Evolutionary conservation across 2,329 filamentous ascomycete species (phyloP).

Genomic region (Colletotrichum aenigma): DNA sequence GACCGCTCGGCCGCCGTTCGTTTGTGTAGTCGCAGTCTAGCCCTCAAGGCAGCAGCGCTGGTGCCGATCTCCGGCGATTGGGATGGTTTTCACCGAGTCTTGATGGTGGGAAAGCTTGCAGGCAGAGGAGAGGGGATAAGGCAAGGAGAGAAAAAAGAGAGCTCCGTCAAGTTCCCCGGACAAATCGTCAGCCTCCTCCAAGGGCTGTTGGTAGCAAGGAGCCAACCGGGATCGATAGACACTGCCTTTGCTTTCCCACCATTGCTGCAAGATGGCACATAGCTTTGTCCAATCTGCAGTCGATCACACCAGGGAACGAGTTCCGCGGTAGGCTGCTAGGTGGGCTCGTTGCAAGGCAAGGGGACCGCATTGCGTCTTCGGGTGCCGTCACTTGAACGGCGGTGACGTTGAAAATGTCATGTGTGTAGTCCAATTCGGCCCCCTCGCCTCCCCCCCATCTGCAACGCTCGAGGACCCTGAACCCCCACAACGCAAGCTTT

Average conservation of each 20-base stretch:
- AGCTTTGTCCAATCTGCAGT: not conserved
- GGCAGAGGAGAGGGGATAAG: not conserved
- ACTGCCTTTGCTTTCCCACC: not conserved
- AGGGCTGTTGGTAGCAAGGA: not conserved
- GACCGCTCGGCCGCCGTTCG: constrained; percentile 19
- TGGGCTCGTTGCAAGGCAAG: not conserved
- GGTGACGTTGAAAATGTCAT: not conserved
- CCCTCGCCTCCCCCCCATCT: not conserved
- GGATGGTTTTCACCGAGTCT: not conserved
- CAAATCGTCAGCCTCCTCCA: not conserved
- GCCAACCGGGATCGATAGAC: not conserved
- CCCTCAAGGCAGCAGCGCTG: not conserved
- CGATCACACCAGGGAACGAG: not conserved
- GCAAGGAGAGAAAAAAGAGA: not conserved
- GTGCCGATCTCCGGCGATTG: constrained; percentile 6
- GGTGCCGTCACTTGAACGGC: not conserved
- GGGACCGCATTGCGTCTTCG: not conserved
- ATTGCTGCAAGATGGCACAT: not conserved
- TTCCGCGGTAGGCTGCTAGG: not conserved
- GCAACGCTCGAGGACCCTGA: constrained; percentile 1
- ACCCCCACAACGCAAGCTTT: not conserved
- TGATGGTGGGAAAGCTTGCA: not conserved
- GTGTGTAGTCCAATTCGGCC: not conserved
- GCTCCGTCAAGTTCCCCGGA: not conserved
- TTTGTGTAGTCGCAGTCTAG: not conserved